Evolutionary conservation across 768 basidiomycete species (phyloP).

Genomic region (Favolaschia claudopus): DNA sequence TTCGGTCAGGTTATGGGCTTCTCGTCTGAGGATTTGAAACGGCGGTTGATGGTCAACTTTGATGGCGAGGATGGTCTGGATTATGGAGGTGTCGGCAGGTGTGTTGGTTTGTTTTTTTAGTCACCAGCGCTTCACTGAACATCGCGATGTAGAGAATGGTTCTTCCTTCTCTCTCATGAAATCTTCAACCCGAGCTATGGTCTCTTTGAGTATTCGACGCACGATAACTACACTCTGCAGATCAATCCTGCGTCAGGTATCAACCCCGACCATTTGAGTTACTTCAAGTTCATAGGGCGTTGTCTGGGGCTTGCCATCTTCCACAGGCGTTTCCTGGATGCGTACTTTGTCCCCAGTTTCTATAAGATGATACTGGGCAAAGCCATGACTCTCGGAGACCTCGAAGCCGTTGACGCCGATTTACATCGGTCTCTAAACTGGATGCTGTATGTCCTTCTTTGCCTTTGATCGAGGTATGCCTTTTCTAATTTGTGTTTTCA

Average conservation of each 20-base stretch:
- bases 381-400: constrained; percentile 63
- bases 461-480: not conserved
- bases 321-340: constrained; percentile 80
- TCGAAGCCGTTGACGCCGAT: constrained; percentile 75
- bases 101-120: constrained; percentile 21
- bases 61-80: constrained; percentile 84
- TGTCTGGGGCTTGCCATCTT: constrained; percentile 78
- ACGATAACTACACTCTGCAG: constrained; percentile 83
- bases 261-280: constrained; percentile 79
- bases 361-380: constrained; percentile 82
- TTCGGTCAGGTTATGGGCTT: constrained; percentile 86
- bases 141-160: constrained; percentile 75
- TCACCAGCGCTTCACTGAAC: not conserved
- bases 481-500: not conserved
- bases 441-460: constrained; percentile 69
- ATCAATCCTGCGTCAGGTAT: constrained; percentile 81
- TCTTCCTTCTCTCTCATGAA: constrained; percentile 84
- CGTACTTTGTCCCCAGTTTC: constrained; percentile 81
- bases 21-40: constrained; percentile 74
- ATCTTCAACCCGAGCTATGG: constrained; percentile 86
- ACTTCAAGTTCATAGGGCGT: constrained; percentile 85
- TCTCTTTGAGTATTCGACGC: constrained; percentile 81
- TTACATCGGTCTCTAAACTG: constrained; percentile 72
- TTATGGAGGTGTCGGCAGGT: constrained; percentile 81
- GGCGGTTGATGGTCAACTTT: constrained; percentile 75